These are phyloP conservation scores for Tilletia walkeri DNA, from an alignment of 1,284 basidiomycete genomes.

Conservation along the genomic window DNA sequence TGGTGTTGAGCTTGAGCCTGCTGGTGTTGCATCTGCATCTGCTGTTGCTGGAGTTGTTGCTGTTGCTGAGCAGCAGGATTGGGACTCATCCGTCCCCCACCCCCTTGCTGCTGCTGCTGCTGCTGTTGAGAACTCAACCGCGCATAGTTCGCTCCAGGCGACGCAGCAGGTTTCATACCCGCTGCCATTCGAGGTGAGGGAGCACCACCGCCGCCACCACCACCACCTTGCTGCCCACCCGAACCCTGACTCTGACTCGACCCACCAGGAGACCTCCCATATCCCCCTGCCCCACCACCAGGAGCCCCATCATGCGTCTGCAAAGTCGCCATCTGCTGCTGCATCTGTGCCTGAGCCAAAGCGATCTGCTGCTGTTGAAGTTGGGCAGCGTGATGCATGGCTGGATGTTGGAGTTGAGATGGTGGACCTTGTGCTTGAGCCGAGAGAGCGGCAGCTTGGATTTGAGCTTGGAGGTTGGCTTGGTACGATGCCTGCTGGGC, in stretches of 20 bases:
- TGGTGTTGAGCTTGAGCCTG: slow-evolving; percentile 4
- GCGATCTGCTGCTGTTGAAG: slow-evolving; percentile 44
- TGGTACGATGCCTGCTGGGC: slow-evolving; percentile 37
- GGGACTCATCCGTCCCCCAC: slow-evolving; percentile 9
- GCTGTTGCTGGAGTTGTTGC: background rate
- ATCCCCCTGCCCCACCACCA: slow-evolving; percentile 18
- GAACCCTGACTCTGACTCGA: slow-evolving; percentile 17
- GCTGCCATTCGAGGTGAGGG: background rate
- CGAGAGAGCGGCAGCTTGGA: slow-evolving; percentile 46
- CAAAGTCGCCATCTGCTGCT: slow-evolving; percentile 20
- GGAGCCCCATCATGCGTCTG: slow-evolving; percentile 17
- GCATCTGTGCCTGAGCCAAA: slow-evolving; percentile 22
- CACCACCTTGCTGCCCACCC: no score
- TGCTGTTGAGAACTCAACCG: slow-evolving; percentile 15
- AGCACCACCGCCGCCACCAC: background rate
- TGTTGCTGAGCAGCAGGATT: slow-evolving; percentile 8
- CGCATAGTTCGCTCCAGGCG: slow-evolving; percentile 24
- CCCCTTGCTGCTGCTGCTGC: slow-evolving; percentile 16
- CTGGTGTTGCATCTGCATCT: slow-evolving; percentile 26
- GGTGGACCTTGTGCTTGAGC: slow-evolving; percentile 47
- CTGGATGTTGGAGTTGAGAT: slow-evolving; percentile 48
- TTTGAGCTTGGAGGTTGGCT: slow-evolving; percentile 44
- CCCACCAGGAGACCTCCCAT: background rate
- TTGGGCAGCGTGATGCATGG: slow-evolving; percentile 45
- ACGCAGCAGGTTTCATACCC: slow-evolving; percentile 7